Evolutionary conservation across 495 filamentous ascomycete genomes (phyloP).

Genomic region (Aspergillus panamensis): DNA sequence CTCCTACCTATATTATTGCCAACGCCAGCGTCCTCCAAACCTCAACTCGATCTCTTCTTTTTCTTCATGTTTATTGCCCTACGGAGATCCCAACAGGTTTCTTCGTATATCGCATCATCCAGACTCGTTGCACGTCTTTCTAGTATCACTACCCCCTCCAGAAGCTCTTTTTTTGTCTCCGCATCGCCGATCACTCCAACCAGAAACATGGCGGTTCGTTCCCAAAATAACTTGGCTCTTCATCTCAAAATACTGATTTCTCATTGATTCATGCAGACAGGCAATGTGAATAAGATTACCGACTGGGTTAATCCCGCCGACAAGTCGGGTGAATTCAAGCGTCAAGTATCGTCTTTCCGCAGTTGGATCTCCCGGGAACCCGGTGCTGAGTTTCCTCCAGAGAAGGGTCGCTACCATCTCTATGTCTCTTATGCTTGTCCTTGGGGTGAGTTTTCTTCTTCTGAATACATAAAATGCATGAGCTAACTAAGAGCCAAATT

Average conservation of each 20-base stretch:
- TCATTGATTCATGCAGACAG: constrained; percentile 22
- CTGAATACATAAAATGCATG: not conserved
- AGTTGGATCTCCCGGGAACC: constrained; percentile 64
- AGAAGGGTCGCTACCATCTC: constrained; percentile 66
- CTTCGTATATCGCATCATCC: constrained; percentile 22
- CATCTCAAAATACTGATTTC: not conserved
- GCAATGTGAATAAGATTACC: constrained; percentile 56
- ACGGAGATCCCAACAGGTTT: constrained; percentile 23
- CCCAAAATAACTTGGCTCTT: not conserved
- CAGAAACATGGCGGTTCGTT: constrained; percentile 43
- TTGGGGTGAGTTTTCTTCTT: constrained; percentile 49
- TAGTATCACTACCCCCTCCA: constrained; percentile 11
- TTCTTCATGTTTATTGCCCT: constrained; percentile 31
- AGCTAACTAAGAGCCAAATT: not conserved
- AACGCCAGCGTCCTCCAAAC: not conserved
- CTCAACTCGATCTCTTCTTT: not conserved
- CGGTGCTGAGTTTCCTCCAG: constrained; percentile 60
- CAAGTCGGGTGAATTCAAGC: constrained; percentile 86
- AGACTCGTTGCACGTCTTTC: constrained; percentile 19
- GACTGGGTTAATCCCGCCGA: constrained; percentile 75
- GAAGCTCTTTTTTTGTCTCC: constrained; percentile 24
- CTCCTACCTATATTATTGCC: constrained; percentile 2
- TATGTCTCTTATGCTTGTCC: constrained; percentile 74
- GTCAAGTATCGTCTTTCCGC: constrained; percentile 66
- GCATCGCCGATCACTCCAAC: constrained; percentile 17